Base-by-base conservation (phyloP, 441 rosid genomes). In the Euphorbia schlechtendalii region DNA sequence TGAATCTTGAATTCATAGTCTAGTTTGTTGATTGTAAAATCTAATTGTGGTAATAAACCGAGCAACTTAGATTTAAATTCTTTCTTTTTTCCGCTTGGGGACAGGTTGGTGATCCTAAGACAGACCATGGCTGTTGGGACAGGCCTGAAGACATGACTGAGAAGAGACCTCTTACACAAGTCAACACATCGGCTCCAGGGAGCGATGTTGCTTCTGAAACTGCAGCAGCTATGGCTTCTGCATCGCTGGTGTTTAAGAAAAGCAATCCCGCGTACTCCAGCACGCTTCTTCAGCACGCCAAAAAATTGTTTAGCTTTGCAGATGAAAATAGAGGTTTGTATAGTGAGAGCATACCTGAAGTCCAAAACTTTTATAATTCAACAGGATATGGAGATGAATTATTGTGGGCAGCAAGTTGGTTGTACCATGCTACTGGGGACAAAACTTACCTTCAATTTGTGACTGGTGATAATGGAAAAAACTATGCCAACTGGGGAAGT, bases 121-220 rank as follows among this genome's bases (percentile, higher is more conserved):
- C 71, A 6, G 99, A 94, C 78, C 99, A 94, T 66, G 68, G 70
- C 28, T 94, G 99, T 60, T 94, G 99, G 99, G 85, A 87, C 18
- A 94, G 96, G 74, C 99, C 99, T 3, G 97, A 94, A 74, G 65
- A 61, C 1, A 89, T 94, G 96, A 80, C 72, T 0, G 87, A 73
- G 83, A 79, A 82, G 77, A 83, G 99, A 75, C 96, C 97, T 3
- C 80, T 87, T 17, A 75, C 73, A 25, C 84, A 82, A 73, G 77
- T 94, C 56, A 86, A 94, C 64, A 40, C 68, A 30, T 73, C 96
- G 3, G 69, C 67, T 76, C 96, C 96, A 2, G 99, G 99, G 59
- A 67, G 92, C 0, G 98, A 94, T 36, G 99, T 91, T 77, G 98
- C 97, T 61, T 96, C 96, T 11, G 98, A 94, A 74, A 87, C 96